Conservation (phyloP, 805 yeast genomes). For the Wickerhamomyces kurtzmanii region DNA sequence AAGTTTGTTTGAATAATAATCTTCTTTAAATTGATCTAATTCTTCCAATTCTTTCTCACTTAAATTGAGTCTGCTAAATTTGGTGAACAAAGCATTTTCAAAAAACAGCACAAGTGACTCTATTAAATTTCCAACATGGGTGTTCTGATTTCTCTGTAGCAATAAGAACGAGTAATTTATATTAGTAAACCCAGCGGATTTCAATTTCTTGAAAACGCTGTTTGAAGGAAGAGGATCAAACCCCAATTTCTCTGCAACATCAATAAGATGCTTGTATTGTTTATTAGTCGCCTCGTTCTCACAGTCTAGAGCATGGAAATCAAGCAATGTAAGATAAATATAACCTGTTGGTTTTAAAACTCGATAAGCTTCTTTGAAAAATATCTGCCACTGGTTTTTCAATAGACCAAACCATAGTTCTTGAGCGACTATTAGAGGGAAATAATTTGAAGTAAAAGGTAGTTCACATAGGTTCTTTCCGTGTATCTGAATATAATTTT, state of each 20-base stretch:
- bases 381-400: constrained; percentile 13
- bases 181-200: constrained; percentile 12
- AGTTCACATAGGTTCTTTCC: constrained; percentile 10
- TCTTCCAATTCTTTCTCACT: too few species aligned
- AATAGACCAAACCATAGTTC: constrained; percentile 10
- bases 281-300: constrained; percentile 5
- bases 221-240: constrained; percentile 17
- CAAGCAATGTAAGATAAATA: constrained; percentile 10
- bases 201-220: constrained; percentile 7
- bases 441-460: constrained; percentile 12
- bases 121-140: constrained; percentile 13
- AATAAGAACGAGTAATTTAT: constrained; percentile 12
- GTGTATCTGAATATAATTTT: constrained; percentile 11
- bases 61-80: too few species aligned
- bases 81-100: too few species aligned
- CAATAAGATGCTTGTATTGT: constrained; percentile 8
- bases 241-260: constrained; percentile 6
- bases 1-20: too few species aligned
- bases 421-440: constrained; percentile 10
- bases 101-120: too few species aligned
- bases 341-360: constrained; percentile 10
- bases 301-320: constrained; percentile 12
- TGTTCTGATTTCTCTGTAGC: constrained; percentile 11
- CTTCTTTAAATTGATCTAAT: too few species aligned
- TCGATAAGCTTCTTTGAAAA: constrained; percentile 10